These are phyloP conservation scores for Eucalyptus cladocalyx DNA, from an alignment of 345 rosid genomes.

Conservation along the genomic window DNA sequence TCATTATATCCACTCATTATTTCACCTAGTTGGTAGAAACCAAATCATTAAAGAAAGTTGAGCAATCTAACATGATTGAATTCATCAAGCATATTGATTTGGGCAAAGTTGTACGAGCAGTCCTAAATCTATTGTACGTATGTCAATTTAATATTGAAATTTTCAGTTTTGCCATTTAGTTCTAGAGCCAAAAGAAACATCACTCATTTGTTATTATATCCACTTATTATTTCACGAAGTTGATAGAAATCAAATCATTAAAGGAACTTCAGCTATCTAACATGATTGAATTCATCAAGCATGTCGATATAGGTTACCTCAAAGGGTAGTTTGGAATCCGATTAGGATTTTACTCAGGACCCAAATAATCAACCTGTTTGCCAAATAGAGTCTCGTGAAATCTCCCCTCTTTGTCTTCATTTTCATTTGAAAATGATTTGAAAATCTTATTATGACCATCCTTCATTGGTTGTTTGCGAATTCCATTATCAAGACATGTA, in stretches of 20 bases:
- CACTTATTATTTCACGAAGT: neutral
- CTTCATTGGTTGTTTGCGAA: neutral
- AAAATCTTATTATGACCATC: neutral
- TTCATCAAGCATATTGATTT: neutral
- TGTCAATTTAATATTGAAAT: neutral
- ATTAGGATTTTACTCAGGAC: neutral
- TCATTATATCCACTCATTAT: neutral
- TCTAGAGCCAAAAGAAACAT: neutral
- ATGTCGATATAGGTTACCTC: neutral
- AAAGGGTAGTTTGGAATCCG: neutral
- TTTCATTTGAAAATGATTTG: neutral
- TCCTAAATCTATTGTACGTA: too few species aligned
- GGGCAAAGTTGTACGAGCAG: neutral
- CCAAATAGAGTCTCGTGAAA: fast-evolving
- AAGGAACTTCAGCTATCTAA: neutral
- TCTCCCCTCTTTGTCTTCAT: neutral
- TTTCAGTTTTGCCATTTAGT: neutral
- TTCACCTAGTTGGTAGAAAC: neutral
- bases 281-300: neutral
- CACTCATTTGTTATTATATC: neutral
- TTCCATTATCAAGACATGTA: neutral
- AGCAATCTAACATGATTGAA: neutral
- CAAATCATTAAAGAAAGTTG: neutral
- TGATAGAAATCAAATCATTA: neutral
- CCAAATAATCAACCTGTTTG: fast-evolving